These are phyloP conservation scores for Sporopachydermia quercuum DNA, from an alignment of 805 yeast genomes.

Conservation along the genomic window DNA sequence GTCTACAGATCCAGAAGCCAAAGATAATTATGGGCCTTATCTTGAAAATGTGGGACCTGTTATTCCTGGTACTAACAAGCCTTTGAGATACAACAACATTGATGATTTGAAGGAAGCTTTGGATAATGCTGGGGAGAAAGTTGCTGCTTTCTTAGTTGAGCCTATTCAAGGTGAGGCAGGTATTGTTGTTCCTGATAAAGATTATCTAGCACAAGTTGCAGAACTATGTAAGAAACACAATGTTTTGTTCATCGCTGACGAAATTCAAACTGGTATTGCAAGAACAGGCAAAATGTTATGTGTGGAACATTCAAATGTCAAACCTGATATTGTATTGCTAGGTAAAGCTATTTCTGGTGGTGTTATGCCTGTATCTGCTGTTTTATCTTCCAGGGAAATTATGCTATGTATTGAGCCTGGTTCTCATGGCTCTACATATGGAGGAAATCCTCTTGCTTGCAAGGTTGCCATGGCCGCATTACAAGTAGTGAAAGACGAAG, in stretches of 20 bases:
- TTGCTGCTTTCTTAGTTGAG: slow-evolving; percentile 84
- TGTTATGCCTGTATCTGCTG: slow-evolving; percentile 83
- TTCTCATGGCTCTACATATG: slow-evolving; percentile 94
- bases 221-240: slow-evolving; percentile 62
- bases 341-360: slow-evolving; percentile 97
- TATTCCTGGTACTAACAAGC: slow-evolving; percentile 57
- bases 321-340: slow-evolving; percentile 78
- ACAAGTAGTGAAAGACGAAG: slow-evolving; percentile 78
- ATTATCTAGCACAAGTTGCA: slow-evolving; percentile 59
- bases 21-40: slow-evolving; percentile 81
- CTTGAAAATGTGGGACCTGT: slow-evolving; percentile 70
- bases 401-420: slow-evolving; percentile 88
- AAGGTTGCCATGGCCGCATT: slow-evolving; percentile 89
- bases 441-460: slow-evolving; percentile 93
- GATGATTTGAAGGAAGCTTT: slow-evolving; percentile 81
- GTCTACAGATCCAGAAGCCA: slow-evolving; percentile 93
- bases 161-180: slow-evolving; percentile 99
- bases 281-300: slow-evolving; percentile 93
- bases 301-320: slow-evolving; percentile 70
- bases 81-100: slow-evolving; percentile 68
- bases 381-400: slow-evolving; percentile 75
- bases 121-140: slow-evolving; percentile 67
- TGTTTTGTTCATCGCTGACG: slow-evolving; percentile 85
- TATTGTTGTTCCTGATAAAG: slow-evolving; percentile 82
- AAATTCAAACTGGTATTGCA: slow-evolving; percentile 95